Evolutionary conservation across 2,329 filamentous ascomycete genomes (phyloP).

Genomic region (Monascus ruber): DNA sequence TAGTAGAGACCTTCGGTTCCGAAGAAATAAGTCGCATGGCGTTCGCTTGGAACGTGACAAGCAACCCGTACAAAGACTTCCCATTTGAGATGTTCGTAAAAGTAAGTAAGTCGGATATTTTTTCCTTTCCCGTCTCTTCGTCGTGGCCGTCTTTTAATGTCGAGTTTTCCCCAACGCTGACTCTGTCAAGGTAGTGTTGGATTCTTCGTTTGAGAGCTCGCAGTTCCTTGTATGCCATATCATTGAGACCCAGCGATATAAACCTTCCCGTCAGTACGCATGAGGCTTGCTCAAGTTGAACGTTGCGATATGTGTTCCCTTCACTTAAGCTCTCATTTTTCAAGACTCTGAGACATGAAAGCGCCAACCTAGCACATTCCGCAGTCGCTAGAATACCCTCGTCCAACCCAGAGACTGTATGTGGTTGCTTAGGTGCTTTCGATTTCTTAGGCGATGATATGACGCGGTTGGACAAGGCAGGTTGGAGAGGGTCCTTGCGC

Average conservation of each 20-base stretch:
- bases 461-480: constrained; percentile 19
- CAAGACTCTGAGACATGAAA: constrained; percentile 26
- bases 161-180: constrained; percentile 1
- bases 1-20: constrained; percentile 20
- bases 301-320: constrained; percentile 15
- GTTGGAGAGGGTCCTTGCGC: constrained; percentile 12
- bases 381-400: constrained; percentile 20
- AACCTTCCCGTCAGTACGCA: constrained; percentile 32
- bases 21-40: constrained; percentile 25
- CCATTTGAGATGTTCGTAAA: constrained; percentile 20
- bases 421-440: constrained; percentile 6
- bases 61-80: constrained; percentile 17
- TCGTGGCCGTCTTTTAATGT: constrained; percentile 7
- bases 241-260: constrained; percentile 28
- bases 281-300: constrained; percentile 33
- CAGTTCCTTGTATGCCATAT: constrained; percentile 32
- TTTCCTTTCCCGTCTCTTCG: constrained; percentile 23
- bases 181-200: constrained; percentile 15
- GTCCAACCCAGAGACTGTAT: constrained; percentile 5
- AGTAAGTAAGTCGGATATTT: constrained; percentile 25
- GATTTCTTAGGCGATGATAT: constrained; percentile 13
- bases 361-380: constrained; percentile 29
- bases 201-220: constrained; percentile 27
- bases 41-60: constrained; percentile 31
- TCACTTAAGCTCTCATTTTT: constrained; percentile 18